Base-by-base conservation (phyloP, 345 rosid genomes). In the Cochlearia excelsa region DNA sequence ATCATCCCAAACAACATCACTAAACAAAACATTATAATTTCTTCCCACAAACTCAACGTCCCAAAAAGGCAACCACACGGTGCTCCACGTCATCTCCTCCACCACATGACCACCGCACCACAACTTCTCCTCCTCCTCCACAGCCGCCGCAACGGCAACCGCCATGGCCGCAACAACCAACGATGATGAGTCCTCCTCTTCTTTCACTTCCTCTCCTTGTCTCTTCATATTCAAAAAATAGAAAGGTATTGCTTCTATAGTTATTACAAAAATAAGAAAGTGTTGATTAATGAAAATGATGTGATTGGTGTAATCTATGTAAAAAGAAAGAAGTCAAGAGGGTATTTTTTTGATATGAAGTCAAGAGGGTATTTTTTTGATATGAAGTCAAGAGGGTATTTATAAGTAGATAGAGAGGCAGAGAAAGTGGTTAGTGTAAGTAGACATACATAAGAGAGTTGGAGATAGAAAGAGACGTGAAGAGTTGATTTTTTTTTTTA, bases 81-180 rank as follows among this genome's bases (percentile, higher is more conserved):
- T 65, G 8, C 81, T 82, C 83, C 84, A 84, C 5, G 86, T 67
- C 81, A 84, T 76, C 70, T 80, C 77, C 70, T 82, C 85, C 70
- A 68, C 81, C 23, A 68, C 68, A 27, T 16, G 23, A 16, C 31
- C 67, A 3, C 70, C 71, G 31, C 57, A 33, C 46, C 66, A 66
- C 75, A 69, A 69, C 26, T 41, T 39, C 47, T 61, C 65, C 57
- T 72, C 79, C 52, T 63, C 68, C 2, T 7, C 73, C 34, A 34
- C 38, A 0, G 30, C 74, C 1, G 59, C 44, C 7, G 69, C 74
- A 44, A 43, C 54, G 5, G 69, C 74, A 49, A 63, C 74, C 30
- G 59, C 69, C 74, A 63, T 63, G 16, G 74, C 68, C 1, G 56
- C 62, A 46, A 51, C 46, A 31, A 68, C 66, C 57, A 51, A 31